Evolutionary conservation across 306 rosid genomes (phyloP).

Genomic region (Prinsepia uniflora): DNA sequence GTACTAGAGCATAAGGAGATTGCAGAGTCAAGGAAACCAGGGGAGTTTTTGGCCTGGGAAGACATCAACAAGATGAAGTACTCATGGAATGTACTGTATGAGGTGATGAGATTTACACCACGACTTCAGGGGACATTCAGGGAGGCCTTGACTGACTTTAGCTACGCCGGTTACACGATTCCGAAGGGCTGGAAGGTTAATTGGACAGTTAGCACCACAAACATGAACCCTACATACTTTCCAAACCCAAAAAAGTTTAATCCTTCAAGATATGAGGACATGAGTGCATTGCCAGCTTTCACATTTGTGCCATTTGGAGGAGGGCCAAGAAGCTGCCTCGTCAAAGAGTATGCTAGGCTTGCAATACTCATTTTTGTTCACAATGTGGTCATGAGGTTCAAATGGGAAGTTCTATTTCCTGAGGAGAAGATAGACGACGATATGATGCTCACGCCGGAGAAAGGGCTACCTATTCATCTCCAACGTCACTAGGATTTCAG

Average conservation of each 20-base stretch:
- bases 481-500: too few species aligned
- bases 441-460: too few species aligned
- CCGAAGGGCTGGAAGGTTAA: constrained; percentile 50
- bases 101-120: constrained; percentile 25
- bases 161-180: constrained; percentile 34
- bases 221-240: constrained; percentile 32
- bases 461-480: too few species aligned
- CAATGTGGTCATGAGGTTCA: not conserved
- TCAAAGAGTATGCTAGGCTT: constrained; percentile 35
- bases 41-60: too few species aligned
- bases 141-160: constrained; percentile 29
- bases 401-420: too few species aligned
- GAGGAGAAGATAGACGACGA: too few species aligned
- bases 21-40: too few species aligned
- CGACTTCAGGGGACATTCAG: constrained; percentile 45
- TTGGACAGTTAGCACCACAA: constrained; percentile 42
- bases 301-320: constrained; percentile 39
- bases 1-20: too few species aligned
- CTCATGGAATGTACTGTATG: too few species aligned
- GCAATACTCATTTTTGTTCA: constrained; percentile 28
- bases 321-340: constrained; percentile 40
- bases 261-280: constrained; percentile 24
- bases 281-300: constrained; percentile 22
- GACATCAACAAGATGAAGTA: too few species aligned
- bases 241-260: constrained; percentile 36